phyloP scores from a whole-genome alignment of 257 asterid genomes.

The Pogostemon cablin region DNA sequence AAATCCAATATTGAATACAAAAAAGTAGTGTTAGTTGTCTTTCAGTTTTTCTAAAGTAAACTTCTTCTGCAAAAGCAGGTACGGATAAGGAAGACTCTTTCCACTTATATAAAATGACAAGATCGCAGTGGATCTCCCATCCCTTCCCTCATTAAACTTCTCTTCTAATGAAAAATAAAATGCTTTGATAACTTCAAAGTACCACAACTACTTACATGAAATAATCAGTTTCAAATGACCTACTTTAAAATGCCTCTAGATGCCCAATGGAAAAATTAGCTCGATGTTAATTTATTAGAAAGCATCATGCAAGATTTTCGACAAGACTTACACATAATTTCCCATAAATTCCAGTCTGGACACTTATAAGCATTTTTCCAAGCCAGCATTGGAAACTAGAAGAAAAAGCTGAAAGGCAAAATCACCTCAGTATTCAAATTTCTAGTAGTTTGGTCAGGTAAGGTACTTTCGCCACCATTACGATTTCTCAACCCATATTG shows the following conservation, averaged over 20 bases:
- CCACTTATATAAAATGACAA: background rate
- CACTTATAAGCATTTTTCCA: background rate
- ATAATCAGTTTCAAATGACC: background rate
- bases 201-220: background rate
- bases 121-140: background rate
- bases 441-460: slow-evolving; percentile 41
- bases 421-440: slow-evolving; percentile 53
- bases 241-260: background rate
- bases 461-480: slow-evolving; percentile 38
- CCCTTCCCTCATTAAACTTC: slow-evolving; percentile 1
- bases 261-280: background rate
- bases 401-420: slow-evolving; percentile 3
- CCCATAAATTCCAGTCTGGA: background rate
- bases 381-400: background rate
- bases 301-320: slow-evolving; percentile 1
- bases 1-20: slow-evolving; percentile 3
- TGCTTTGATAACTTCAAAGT: background rate
- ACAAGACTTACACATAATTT: background rate
- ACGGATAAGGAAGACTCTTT: background rate
- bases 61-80: background rate
- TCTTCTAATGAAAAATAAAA: background rate
- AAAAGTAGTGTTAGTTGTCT: background rate
- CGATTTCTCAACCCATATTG: slow-evolving; percentile 40
- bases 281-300: slow-evolving; percentile 5
- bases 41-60: background rate